These are phyloP conservation scores for Physaria fendleri DNA, from an alignment of 345 rosid species.

Conservation along the genomic window DNA sequence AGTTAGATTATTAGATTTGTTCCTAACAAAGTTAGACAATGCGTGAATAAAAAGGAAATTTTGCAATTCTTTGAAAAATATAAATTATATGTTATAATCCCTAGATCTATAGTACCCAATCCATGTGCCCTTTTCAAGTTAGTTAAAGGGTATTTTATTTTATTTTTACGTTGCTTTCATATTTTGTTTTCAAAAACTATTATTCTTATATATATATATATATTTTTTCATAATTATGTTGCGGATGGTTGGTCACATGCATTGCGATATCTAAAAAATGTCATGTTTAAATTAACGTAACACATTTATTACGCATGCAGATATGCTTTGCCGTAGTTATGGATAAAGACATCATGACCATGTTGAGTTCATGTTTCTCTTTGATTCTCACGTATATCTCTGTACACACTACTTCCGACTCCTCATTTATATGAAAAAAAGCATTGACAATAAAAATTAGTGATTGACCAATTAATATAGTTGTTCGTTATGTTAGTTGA, in stretches of 20 bases:
- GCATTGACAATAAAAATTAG: no score
- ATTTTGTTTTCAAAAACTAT: not conserved
- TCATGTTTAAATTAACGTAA: slow-evolving; percentile 6
- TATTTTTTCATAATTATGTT: not conserved
- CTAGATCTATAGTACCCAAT: no score
- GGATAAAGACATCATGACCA: slow-evolving; percentile 18
- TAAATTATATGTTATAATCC: no score
- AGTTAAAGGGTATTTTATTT: no score
- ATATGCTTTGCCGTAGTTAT: slow-evolving; percentile 13
- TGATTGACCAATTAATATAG: no score
- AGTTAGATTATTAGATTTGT: no score
- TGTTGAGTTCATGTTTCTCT: slow-evolving; percentile 21
- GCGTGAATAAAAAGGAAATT: not conserved
- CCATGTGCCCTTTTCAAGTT: no score
- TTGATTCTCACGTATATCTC: slow-evolving; percentile 8
- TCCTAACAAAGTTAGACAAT: not conserved
- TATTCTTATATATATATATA: no score
- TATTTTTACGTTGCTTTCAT: no score
- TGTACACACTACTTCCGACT: slow-evolving; percentile 6
- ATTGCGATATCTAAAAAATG: slow-evolving; percentile 4
- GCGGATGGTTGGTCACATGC: slow-evolving; percentile 14
- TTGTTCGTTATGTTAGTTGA: no score
- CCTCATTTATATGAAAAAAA: no score
- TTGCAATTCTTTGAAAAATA: not conserved
- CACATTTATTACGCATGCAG: slow-evolving; percentile 18